Base-by-base conservation (phyloP, 1,284 basidiomycete genomes). In the Rugiboletus extremiorientalis region DNA sequence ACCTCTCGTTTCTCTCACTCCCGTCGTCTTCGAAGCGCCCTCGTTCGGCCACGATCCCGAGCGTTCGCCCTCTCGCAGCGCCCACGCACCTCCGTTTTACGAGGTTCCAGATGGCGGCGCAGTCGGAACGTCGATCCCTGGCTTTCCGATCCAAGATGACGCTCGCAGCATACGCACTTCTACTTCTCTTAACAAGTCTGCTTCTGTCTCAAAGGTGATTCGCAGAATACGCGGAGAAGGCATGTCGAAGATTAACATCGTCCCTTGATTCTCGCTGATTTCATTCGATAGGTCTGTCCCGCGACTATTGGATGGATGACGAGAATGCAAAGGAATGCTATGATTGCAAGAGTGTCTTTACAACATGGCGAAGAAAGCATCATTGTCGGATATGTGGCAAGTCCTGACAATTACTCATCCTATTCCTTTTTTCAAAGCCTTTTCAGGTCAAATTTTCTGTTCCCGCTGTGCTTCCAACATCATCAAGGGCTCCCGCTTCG, bases 301-400 rank as follows among this genome's bases (percentile, higher is more conserved):
- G 84, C 60, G 92, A 96, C 68, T 97, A 96, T 70, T 98, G 95
- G 95, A 96, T 97, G 92, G 92, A 95, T 59, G 97, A 99, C 69
- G 93, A 96, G 67, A 91, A 92, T 56, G 94, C 92, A 66, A 97
- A 92, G 69, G 96, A 98, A 68, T 97, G 94, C 70, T 96, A 93
- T 70, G 92, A 96, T 71, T 97, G 94, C 77, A 93, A 87, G 72
- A 92, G 91, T 61, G 79, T 91, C 18, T 98, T 98, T 72, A 93
- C 92, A 3, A 85, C 94, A 5, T 96, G 94, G 91, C 80, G 94
- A 52, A 78, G 95, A 58, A 97, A 96, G 70, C 95, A 98, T 69
- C 95, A 98, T 71, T 97, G 95, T 76, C 84, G 92, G 23, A 94
- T 94, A 72, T 95, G 94, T 69, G 94, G 91, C 89, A 68, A 55